Percentiles rank a stretch among this genome's conserved stretches.
phyloP scores from a whole-genome alignment of 208 protist genomes.

The Phytomonas sp. region DNA sequence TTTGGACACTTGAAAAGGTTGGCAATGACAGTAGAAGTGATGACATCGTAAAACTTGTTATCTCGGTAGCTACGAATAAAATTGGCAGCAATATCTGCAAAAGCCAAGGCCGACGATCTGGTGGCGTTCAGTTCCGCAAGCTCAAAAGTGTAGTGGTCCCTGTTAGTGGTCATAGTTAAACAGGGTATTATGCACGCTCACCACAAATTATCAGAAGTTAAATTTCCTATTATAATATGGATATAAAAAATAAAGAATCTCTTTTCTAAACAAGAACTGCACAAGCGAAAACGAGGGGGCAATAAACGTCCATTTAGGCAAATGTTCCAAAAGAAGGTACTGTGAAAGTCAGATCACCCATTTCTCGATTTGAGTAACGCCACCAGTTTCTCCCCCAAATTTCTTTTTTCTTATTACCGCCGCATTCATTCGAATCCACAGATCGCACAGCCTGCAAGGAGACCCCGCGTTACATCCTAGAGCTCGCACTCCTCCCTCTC shows the following conservation, averaged over 20 bases:
- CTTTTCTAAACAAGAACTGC: background rate
- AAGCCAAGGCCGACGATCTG: slow-evolving; percentile 36
- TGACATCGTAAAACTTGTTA: slow-evolving; percentile 45
- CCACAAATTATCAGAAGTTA: background rate
- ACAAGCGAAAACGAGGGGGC: background rate
- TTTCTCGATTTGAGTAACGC: background rate
- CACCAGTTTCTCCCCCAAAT: background rate
- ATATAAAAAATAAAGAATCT: background rate
- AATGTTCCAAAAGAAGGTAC: background rate
- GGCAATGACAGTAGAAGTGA: slow-evolving; percentile 39
- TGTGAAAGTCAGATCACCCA: background rate
- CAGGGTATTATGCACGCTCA: background rate
- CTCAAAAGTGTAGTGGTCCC: slow-evolving; percentile 71
- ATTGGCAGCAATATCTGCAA: slow-evolving; percentile 47
- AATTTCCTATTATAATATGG: background rate
- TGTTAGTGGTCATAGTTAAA: slow-evolving; percentile 19
- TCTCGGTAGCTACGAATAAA: slow-evolving; percentile 51
- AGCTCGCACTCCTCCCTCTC: background rate
- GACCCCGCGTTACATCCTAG: too few relatives aligned
- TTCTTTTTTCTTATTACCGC: background rate
- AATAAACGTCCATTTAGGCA: background rate
- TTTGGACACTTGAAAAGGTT: slow-evolving; percentile 26
- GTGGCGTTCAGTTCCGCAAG: slow-evolving; percentile 57
- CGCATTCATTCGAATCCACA: background rate
- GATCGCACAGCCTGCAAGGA: too few relatives aligned